Base-by-base conservation (phyloP, 179 eudicot species). In the Kewa caespitosa region DNA sequence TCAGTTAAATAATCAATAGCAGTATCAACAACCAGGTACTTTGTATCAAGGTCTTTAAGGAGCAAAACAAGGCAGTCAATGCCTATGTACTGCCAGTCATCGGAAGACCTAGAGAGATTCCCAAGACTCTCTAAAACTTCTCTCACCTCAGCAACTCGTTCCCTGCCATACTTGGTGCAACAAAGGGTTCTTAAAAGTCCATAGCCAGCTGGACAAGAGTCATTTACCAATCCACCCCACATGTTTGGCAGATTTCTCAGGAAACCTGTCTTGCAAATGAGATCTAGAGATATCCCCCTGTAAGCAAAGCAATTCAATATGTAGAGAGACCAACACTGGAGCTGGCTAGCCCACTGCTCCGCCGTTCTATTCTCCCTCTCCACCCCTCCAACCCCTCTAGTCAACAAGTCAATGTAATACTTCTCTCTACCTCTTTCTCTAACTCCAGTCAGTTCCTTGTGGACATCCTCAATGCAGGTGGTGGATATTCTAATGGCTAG, bases 341-440 rank as follows among this genome's bases (percentile, higher is more conserved):
- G 82, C 69, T 88, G 91, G 74, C 89, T 84, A 28, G 87, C 89
- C 91, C 91, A 88, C 73, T 88, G 89, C 80, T 88, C 91, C 10
- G 87, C 90, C 57, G 85, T 89, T 34, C 84, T 55, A 23, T 80
- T 83, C 82, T 89, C 90, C 17, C 84, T 81, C 15, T 81, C 90
- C 15, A 74, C 32, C 30, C 88, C 89, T 41, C 88, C 87, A 28
- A 80, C 59, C 25, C 92, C 92, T 83, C 92, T 80, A 8, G 92
- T 86, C 27, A 89, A 76, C 80, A 89, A 77, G 32, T 89, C 85
- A 31, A 76, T 34, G 31, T 89, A 90, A 57, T 89, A 89, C 12
- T 73, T 81, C 39, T 79, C 22, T 73, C 86, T 73, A 14, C 73
- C 43, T 60, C 75, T 52, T 22, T 82, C 84, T 42, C 72, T 31